Conservation (phyloP, 805 yeast genomes). For the Cephaloascus fragrans region DNA sequence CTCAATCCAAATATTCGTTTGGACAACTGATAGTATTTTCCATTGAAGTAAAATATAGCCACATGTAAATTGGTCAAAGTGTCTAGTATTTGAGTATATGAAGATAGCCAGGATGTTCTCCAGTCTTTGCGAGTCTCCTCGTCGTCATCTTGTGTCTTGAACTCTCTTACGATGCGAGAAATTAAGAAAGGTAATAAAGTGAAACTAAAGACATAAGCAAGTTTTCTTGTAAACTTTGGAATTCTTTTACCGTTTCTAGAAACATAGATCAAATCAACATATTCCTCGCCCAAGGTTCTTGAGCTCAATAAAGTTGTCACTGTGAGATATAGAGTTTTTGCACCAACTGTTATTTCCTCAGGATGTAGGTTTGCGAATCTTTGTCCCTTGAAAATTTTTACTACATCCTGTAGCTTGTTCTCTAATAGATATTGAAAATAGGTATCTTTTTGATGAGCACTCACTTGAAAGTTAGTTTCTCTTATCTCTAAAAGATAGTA, state of each 20-base stretch:
- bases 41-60: slow-evolving; percentile 75
- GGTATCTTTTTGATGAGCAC: slow-evolving; percentile 86
- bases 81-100: slow-evolving; percentile 40
- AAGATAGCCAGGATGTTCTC: slow-evolving; percentile 14
- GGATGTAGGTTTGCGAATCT: slow-evolving; percentile 56
- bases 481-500: background rate
- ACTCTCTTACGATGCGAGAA: slow-evolving; percentile 16
- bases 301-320: slow-evolving; percentile 71
- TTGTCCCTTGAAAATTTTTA: slow-evolving; percentile 49
- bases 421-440: slow-evolving; percentile 52
- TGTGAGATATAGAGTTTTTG: slow-evolving; percentile 55
- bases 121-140: slow-evolving; percentile 1
- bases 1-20: slow-evolving; percentile 74
- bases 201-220: slow-evolving; percentile 51
- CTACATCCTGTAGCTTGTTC: slow-evolving; percentile 43
- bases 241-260: slow-evolving; percentile 38
- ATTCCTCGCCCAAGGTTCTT: slow-evolving; percentile 89
- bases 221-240: slow-evolving; percentile 34
- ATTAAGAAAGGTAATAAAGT: slow-evolving; percentile 53
- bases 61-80: slow-evolving; percentile 58
- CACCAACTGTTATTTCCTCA: slow-evolving; percentile 46
- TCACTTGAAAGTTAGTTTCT: slow-evolving; percentile 34
- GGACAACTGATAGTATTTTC: slow-evolving; percentile 69
- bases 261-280: slow-evolving; percentile 72
- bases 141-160: slow-evolving; percentile 11